phyloP scores from a whole-genome alignment of 2,329 filamentous ascomycete genomes.

The Annulohypoxylon truncatum region DNA sequence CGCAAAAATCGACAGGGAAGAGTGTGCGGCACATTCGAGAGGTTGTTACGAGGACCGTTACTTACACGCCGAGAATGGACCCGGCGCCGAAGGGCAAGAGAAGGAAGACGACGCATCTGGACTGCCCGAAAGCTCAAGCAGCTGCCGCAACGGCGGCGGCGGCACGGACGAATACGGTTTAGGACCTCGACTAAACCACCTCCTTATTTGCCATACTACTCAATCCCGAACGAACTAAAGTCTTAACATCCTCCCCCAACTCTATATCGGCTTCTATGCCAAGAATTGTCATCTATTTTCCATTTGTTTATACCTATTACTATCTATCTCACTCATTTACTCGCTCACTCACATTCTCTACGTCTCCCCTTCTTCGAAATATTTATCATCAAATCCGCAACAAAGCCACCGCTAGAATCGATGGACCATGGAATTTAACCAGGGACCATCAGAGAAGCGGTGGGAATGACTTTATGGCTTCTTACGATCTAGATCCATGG shows the following conservation, averaged over 20 bases:
- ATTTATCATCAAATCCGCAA: slow-evolving; percentile 35
- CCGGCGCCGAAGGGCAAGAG: slow-evolving; percentile 92
- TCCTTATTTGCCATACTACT: slow-evolving; percentile 16
- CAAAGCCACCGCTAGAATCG: slow-evolving; percentile 14
- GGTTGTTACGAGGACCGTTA: slow-evolving; percentile 93
- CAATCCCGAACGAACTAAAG: slow-evolving; percentile 43
- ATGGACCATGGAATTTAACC: slow-evolving; percentile 11
- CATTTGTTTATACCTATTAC: slow-evolving; percentile 45
- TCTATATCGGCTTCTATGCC: slow-evolving; percentile 15
- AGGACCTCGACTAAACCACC: slow-evolving; percentile 17
- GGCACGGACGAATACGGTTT: slow-evolving; percentile 46
- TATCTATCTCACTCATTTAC: slow-evolving; percentile 7
- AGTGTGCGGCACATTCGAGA: slow-evolving; percentile 81
- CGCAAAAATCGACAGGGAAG: slow-evolving; percentile 67
- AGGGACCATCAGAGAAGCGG: slow-evolving; percentile 20
- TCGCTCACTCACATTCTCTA: slow-evolving; percentile 24
- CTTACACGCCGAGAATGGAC: slow-evolving; percentile 87
- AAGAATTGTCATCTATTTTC: slow-evolving; percentile 35
- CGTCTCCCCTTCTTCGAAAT: slow-evolving; percentile 36
- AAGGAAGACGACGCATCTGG: slow-evolving; percentile 69
- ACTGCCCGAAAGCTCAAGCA: slow-evolving; percentile 45
- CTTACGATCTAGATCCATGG: slow-evolving; percentile 40
- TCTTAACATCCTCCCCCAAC: slow-evolving; percentile 35
- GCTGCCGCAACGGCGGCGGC: slow-evolving; percentile 36
- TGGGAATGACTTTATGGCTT: slow-evolving; percentile 42